Base-by-base conservation (phyloP, 1,139 yeast species). In the Pichia sorboxylosa region DNA sequence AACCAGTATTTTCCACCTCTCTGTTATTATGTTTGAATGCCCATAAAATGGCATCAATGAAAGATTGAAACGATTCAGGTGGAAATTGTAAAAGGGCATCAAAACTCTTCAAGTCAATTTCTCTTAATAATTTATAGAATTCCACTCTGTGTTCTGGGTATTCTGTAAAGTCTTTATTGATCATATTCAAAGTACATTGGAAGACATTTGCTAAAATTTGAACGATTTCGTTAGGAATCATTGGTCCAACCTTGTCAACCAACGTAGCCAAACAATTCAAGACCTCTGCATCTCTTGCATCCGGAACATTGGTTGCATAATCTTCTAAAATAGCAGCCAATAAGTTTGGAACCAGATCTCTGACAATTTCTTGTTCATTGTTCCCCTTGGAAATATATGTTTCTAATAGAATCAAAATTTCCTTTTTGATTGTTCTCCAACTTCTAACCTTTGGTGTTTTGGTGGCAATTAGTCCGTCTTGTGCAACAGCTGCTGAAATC, bases 131-230 rank as follows among this genome's bases (percentile, higher is more conserved):
- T 58, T 80, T 82, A 64, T 87, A 92, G 56, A 90, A 90, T 55
- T 87, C 97, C 36, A 87, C 94, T 52, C 99, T 74, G 61, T 90
- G 97, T 57, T 92, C 98, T 16, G 98, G 98, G 54, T 83, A 90
- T 55, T 90, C 97, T 6, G 94, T 76, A 56, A 92, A 84, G 57
- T 90, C 96, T 54, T 81, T 81, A 53, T 82, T 84, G 48, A 92
- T 90, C 97, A 90, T 92, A 47, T 78, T 82, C 55, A 90, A 69
- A 3, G 99, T 90, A 54, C 93, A 81, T 55, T 83, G 94, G 58
- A 92, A 92, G 14, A 90, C 94, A 57, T 79, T 81, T 54, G 84
- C 94, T 47, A 92, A 64, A 41, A 90, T 83, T 37, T 77, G 61
- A 24, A 90, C 84, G 37, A 90, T 92, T 43, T 92, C 94, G 40